Evolutionary conservation across 2,329 filamentous ascomycete species (phyloP).

Genomic region (Coniochaeta ligniaria): DNA sequence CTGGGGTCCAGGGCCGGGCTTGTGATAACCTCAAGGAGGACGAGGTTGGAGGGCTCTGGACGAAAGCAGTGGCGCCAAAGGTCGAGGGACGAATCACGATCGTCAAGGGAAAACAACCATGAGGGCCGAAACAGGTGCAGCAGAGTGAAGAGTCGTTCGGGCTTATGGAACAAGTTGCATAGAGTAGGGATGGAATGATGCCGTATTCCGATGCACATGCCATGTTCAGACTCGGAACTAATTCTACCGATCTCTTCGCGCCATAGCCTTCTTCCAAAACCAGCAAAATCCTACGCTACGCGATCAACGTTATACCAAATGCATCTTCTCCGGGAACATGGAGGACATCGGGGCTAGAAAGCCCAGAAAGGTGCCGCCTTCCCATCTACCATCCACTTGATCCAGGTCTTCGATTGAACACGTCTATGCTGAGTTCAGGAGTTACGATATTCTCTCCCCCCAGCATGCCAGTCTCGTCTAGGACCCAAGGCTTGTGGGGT

Average conservation of each 20-base stretch:
- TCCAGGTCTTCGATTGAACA: background rate
- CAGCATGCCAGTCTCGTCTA: background rate
- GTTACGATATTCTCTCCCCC: background rate
- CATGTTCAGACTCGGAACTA: background rate
- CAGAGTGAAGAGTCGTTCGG: background rate
- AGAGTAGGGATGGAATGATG: background rate
- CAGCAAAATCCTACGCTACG: background rate
- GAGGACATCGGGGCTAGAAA: background rate
- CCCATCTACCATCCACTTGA: background rate
- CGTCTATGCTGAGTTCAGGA: background rate
- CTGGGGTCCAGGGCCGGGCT: constrained; percentile 49
- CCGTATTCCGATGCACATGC: background rate
- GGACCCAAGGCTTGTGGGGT: too few relatives aligned
- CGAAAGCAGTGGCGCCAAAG: constrained; percentile 68
- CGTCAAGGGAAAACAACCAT: constrained; percentile 14
- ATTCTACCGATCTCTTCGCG: background rate
- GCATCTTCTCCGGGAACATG: background rate
- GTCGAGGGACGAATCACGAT: constrained; percentile 68
- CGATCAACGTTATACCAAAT: background rate
- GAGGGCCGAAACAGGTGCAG: background rate
- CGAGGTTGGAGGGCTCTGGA: constrained; percentile 66
- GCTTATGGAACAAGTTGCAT: background rate
- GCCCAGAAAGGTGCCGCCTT: background rate
- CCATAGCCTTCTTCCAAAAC: background rate
- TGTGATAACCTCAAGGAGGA: constrained; percentile 50